A percentile compares a stretch with the other conserved stretches of the same genome.
These are phyloP conservation scores for Populus nigra DNA, from an alignment of 345 rosid species.

Conservation along the genomic window DNA sequence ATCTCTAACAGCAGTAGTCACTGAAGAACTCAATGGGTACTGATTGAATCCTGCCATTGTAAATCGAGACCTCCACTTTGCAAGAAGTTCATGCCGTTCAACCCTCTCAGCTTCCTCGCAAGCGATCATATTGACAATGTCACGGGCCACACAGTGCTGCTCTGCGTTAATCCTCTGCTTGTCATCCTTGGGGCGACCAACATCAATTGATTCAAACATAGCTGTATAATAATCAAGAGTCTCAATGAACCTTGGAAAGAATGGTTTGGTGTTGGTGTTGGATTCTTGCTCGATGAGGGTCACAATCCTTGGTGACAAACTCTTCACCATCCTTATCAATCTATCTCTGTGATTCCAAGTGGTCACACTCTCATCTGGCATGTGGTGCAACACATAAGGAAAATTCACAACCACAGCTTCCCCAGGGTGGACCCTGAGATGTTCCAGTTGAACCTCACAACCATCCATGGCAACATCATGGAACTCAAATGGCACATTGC, in stretches of 20 bases:
- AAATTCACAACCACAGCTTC: constrained; percentile 84
- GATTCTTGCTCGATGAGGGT: constrained; percentile 82
- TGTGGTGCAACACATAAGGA: constrained; percentile 87
- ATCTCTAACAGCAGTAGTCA: constrained; percentile 37
- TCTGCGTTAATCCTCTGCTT: constrained; percentile 68
- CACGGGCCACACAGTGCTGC: constrained; percentile 83
- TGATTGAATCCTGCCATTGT: constrained; percentile 66
- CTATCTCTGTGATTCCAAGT: constrained; percentile 73
- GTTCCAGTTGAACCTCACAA: constrained; percentile 55
- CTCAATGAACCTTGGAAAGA: constrained; percentile 56
- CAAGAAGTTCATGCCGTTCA: constrained; percentile 73
- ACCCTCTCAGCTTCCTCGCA: constrained; percentile 78
- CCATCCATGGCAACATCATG: constrained; percentile 72
- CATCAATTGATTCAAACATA: constrained; percentile 79
- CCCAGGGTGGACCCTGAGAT: constrained; percentile 59
- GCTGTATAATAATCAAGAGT: constrained; percentile 72
- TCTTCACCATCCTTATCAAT: constrained; percentile 71
- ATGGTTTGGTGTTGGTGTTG: constrained; percentile 75
- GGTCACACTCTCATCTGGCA: constrained; percentile 97
- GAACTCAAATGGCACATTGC: constrained; percentile 74
- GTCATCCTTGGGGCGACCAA: constrained; percentile 51
- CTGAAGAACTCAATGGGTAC: constrained; percentile 39
- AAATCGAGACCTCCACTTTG: constrained; percentile 69
- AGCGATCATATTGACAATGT: constrained; percentile 84
- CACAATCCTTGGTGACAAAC: constrained; percentile 72